Percentiles rank a stretch among this genome's conserved stretches.
phyloP scores from a whole-genome alignment of 2,329 filamentous ascomycete species.

The Ophiostoma ips region DNA sequence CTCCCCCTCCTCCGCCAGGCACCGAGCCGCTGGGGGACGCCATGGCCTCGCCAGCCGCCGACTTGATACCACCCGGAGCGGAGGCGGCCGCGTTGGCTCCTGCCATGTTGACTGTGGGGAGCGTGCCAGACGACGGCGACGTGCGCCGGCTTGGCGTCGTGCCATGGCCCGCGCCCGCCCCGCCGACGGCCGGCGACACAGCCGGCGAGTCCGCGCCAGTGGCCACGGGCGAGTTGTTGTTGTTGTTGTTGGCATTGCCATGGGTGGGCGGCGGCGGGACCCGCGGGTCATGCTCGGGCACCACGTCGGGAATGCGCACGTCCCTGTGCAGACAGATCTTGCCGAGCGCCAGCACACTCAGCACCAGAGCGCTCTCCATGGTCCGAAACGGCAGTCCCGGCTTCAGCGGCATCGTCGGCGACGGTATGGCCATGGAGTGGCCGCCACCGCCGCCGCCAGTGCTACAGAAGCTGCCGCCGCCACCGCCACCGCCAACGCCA shows the following conservation, averaged over 20 bases:
- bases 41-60: neutral
- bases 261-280: slow-evolving; percentile 8
- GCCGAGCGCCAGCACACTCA: slow-evolving; percentile 73
- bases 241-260: neutral
- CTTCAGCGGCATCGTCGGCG: slow-evolving; percentile 19
- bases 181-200: slow-evolving; percentile 27
- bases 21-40: neutral
- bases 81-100: neutral
- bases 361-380: slow-evolving; percentile 66
- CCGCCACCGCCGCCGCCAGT: slow-evolving; percentile 10
- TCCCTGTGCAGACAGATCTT: slow-evolving; percentile 55
- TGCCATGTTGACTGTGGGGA: neutral
- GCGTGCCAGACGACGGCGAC: slow-evolving; percentile 32
- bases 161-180: slow-evolving; percentile 36
- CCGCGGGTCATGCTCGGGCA: slow-evolving; percentile 28
- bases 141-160: slow-evolving; percentile 34
- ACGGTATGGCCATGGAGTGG: neutral
- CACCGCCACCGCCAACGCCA: neutral
- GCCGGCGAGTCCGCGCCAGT: slow-evolving; percentile 21
- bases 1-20: neutral
- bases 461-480: neutral
- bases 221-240: slow-evolving; percentile 33
- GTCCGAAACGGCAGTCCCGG: slow-evolving; percentile 45
- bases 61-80: neutral
- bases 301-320: slow-evolving; percentile 40